Base-by-base conservation (phyloP, 2,329 filamentous ascomycete genomes). In the Exutisphaerella laricina region DNA sequence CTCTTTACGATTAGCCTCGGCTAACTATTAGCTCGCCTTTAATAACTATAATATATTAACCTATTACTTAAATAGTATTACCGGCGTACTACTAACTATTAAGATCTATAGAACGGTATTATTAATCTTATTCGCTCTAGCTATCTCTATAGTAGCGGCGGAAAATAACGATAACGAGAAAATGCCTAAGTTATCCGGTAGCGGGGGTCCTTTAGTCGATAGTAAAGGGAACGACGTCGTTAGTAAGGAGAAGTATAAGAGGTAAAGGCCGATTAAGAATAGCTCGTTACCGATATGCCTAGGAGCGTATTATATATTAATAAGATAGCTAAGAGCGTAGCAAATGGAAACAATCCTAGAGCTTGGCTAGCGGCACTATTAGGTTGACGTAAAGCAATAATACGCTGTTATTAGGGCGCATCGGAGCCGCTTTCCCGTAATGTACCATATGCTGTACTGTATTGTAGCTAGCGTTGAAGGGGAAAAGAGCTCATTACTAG, bases 211-310 rank as follows among this genome's bases (percentile, higher is more conserved):
- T 6, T 12, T 26, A 7, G 23, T 26, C 23, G 23, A 26, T 7
- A 26, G 23, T 6, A 26, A 12, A 6, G 23, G 23, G 12, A 26
- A 7, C 23, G 23, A 7, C 12, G 22, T 39, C 10, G 12, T 39
- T 18, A 89, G 89, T 44, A 86, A 94, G 42, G 86, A 94, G 74
- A 98, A 97, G 58, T 88, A 95, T 44, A 97, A 82, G 40, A 98
- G 84, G 71, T 97, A 97, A 49, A 97, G 80, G 21, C 87, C 89
- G 62, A 98, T 95, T 75, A 97, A 98, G 76, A 96, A 97, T 51
- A 88, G 70, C 69, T 98, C 92, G 67, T 97, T 97, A 54, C 94
- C n/a, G n/a, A n/a, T n/a, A n/a, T n/a, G n/a, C n/a, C n/a, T n/a
- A n/a, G n/a, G n/a, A n/a, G n/a, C n/a, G n/a, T n/a, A n/a, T n/a